Conservation (phyloP, 164 flowering plant genomes). For the Pachysandra terminalis region DNA sequence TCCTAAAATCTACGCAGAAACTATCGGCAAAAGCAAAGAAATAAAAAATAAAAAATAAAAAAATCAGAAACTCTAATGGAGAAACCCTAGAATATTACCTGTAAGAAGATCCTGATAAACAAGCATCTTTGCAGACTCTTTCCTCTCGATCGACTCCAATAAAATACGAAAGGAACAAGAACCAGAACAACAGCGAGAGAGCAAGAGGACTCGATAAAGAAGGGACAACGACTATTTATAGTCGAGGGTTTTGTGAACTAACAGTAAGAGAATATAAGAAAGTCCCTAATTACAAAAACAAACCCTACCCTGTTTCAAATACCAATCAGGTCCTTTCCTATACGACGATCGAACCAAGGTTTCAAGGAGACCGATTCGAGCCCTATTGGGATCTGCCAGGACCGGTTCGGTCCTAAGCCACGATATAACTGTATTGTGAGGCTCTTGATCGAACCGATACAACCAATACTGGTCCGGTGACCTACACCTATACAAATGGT, state of each 20-base stretch:
- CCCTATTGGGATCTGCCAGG: too few species aligned
- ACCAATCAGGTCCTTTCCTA: background rate
- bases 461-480: too few species aligned
- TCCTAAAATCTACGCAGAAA: background rate
- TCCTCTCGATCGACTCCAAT: background rate
- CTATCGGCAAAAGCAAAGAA: too few species aligned
- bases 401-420: too few species aligned
- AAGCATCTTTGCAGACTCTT: constrained; percentile 32
- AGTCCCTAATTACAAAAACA: background rate
- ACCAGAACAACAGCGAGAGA: background rate
- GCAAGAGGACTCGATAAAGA: background rate
- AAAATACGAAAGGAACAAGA: background rate
- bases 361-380: too few species aligned
- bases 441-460: too few species aligned
- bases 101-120: constrained; percentile 64
- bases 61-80: background rate
- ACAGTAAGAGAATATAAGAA: too few species aligned
- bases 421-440: too few species aligned
- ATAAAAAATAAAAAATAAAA: background rate
- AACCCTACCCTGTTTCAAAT: background rate
- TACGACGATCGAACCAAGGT: too few species aligned
- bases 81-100: constrained; percentile 20
- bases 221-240: constrained; percentile 2
- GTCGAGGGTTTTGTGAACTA: constrained; percentile 14
- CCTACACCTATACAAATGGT: too few species aligned